Evolutionary conservation across 73 alveolate genomes (phyloP), one percentile per base, ranked within the genome.

Genomic region (Paramecium tetraurelia): DNA sequence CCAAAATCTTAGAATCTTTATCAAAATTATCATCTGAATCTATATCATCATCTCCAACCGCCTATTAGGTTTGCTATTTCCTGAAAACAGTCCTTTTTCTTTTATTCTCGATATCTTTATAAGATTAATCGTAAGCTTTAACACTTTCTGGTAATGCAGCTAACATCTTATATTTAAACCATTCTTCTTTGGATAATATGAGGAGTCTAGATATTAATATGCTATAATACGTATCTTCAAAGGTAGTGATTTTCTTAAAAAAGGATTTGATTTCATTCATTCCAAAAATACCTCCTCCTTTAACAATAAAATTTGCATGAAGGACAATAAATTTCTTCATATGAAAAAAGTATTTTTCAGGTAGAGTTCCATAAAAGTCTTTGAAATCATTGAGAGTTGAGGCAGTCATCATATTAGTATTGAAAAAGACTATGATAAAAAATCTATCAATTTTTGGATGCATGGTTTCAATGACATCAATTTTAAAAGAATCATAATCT

Each of bases 361-460:
- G 90, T 9, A 80, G 21, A 2, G 75, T 80, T 22, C 63, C 57
- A 80, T 80, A 80, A 35, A 44, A 80, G 6, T 80, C 90, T 46
- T 80, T 80, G 27, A 80, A 80, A 46, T 80, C 90, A 80, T 80
- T 80, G 21, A 80, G 72, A 7, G 75, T 41, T 14, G 90, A 80
- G 1, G 76, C 90, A 24, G 90, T 80, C 90, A 80, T 80, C 75
- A 44, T 31, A 35, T 80, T 80, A 4, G 90, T 80, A 44, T 80
- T 80, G 50, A 80, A 80, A 35, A 80, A 80, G 14, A 80, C 76
- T 9, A 80, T 22, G 24, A 48, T 24, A 24, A 44, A 80, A 22
- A 46, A 46, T 80, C 58, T 80, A 27, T 80, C 76, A 20, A 46
- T 80, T 21, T 16, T 40, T 44, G 70, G 50, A 46, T 46, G 10